phyloP scores from a whole-genome alignment of 2,329 filamentous ascomycete species.

The Calycina marina region DNA sequence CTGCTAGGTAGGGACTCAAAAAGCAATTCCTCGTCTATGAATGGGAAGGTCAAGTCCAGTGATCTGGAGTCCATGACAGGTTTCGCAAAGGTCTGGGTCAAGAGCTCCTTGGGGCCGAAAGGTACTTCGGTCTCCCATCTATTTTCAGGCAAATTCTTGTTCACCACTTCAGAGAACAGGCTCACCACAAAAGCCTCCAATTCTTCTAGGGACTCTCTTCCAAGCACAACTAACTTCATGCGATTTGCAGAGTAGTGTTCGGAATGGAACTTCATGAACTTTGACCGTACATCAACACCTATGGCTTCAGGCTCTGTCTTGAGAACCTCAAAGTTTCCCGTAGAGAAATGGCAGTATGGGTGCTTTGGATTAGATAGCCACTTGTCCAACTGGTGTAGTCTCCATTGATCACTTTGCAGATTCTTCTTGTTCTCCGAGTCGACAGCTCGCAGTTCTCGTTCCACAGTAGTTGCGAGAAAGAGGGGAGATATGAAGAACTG shows the following conservation, averaged over 20 bases:
- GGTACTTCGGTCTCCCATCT: constrained; percentile 51
- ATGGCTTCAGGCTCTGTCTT: constrained; percentile 52
- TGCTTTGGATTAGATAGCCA: constrained; percentile 54
- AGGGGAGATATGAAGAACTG: constrained; percentile 63
- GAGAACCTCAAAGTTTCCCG: constrained; percentile 55
- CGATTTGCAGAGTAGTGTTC: constrained; percentile 61
- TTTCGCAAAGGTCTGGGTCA: constrained; percentile 54
- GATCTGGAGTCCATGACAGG: constrained; percentile 57
- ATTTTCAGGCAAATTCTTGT: constrained; percentile 50
- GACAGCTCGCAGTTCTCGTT: constrained; percentile 56
- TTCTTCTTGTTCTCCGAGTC: constrained; percentile 76
- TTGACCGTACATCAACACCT: constrained; percentile 54
- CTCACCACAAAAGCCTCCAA: constrained; percentile 55
- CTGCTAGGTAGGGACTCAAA: constrained; percentile 54
- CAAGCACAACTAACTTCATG: constrained; percentile 60
- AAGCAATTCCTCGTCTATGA: constrained; percentile 51
- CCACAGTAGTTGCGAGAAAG: constrained; percentile 55
- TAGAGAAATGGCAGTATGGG: constrained; percentile 61
- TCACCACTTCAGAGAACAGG: constrained; percentile 51
- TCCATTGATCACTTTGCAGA: constrained; percentile 58
- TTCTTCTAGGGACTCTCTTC: constrained; percentile 50
- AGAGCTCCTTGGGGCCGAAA: constrained; percentile 43
- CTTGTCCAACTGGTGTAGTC: constrained; percentile 56
- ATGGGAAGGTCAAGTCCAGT: constrained; percentile 54
- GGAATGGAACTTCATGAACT: constrained; percentile 60